A percentile compares a stretch with the other conserved stretches of the same genome.
Evolutionary conservation across 129 eudicot species (phyloP).

Genomic region (Ambrosia trifida): DNA sequence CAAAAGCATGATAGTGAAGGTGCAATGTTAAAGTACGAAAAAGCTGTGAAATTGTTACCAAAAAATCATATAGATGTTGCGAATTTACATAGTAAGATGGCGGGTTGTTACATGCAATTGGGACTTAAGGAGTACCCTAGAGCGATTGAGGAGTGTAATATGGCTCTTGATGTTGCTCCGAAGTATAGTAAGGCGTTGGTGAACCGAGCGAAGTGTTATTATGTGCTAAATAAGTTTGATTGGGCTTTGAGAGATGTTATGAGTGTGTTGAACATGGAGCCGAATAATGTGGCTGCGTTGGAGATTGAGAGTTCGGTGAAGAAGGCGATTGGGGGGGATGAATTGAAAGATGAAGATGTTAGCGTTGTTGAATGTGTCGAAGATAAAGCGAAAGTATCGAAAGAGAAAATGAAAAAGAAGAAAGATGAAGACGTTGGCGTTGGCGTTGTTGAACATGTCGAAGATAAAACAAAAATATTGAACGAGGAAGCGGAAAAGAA

Average conservation of each 20-base stretch:
- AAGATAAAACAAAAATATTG: constrained; percentile 27
- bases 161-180: constrained; percentile 91
- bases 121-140: constrained; percentile 81
- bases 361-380: constrained; percentile 39
- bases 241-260: constrained; percentile 78
- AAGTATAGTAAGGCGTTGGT: constrained; percentile 82
- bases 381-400: constrained; percentile 31
- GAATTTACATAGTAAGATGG: constrained; percentile 62
- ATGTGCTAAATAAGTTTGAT: constrained; percentile 64
- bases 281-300: constrained; percentile 65
- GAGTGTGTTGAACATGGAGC: constrained; percentile 73
- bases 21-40: constrained; percentile 83
- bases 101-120: constrained; percentile 84
- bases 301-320: constrained; percentile 59
- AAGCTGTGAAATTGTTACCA: constrained; percentile 77
- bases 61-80: constrained; percentile 79
- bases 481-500: constrained; percentile 51
- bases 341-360: constrained; percentile 41
- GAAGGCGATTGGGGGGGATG: constrained; percentile 50
- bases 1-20: constrained; percentile 77
- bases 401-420: constrained; percentile 50
- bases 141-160: constrained; percentile 80
- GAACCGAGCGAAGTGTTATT: constrained; percentile 77
- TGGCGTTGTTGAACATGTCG: constrained; percentile 37
- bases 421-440: constrained; percentile 43